Evolutionary conservation across 2,329 filamentous ascomycete genomes (phyloP), one percentile per base, ranked within the genome.

Genomic region (Monosporascus sp.): DNA sequence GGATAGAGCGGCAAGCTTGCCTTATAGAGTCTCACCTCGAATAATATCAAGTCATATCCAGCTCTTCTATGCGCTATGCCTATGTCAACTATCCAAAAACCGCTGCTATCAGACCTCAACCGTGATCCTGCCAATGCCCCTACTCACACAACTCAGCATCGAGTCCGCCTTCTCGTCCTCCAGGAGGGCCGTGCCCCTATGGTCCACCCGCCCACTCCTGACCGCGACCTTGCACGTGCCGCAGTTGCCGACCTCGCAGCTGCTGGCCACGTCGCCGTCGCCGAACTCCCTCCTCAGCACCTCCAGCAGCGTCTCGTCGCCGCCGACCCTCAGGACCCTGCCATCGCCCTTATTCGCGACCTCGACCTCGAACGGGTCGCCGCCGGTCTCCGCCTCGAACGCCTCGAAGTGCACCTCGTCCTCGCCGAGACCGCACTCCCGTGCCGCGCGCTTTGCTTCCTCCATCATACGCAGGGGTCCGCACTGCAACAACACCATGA

Each of bases 341-440:
- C 54, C 37, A 7, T 62, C 64, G 8, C 57, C 53, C 1, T 59
- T 59, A 50, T 78, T 77, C 7, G 67, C 65, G 0, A 87, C 72
- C 47, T 80, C 74, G 0, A 72, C 83, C 41, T 81, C 78, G 57
- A 87, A 87, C 0, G 82, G 77, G 59, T 86, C 81, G 0, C 83
- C 83, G 0, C 74, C 73, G 0, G 74, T 70, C 20, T 78, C 74
- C 1, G 78, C 77, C 1, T 71, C 69, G 55, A 87, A 87, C 0
- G 78, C 77, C 64, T 87, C 84, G 54, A 78, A 82, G 63, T 87
- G 83, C 1, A 86, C 71, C 41, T 83, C 80, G 1, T 74, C 70
- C 2, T 75, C 70, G 0, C 72, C 65, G 0, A 87, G 69, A 0
- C 74, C 71, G 8, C 70, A 68, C 7, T 65, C 66, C 8, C 69